Evolutionary conservation across 2,329 filamentous ascomycete genomes (phyloP).

Genomic region (Cercospora zeae-maydis): DNA sequence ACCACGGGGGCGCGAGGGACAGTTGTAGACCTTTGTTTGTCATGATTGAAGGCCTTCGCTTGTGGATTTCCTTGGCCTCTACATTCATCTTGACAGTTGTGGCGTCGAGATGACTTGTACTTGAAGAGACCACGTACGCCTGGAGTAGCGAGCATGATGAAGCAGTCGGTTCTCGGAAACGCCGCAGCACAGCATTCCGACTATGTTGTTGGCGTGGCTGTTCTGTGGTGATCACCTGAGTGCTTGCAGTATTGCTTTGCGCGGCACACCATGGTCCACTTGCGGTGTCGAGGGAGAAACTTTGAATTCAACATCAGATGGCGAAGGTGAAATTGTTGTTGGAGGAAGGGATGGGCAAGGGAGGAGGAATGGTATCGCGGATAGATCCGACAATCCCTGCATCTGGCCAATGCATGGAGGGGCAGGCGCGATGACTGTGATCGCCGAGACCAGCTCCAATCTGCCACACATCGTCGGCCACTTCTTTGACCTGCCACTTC

Average conservation of each 20-base stretch:
- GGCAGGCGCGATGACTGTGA: slow-evolving; percentile 4
- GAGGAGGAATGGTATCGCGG: neutral
- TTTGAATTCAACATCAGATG: neutral
- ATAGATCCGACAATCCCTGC: neutral
- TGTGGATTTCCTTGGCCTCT: neutral
- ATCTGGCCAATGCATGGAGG: slow-evolving; percentile 2
- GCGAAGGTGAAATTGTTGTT: neutral
- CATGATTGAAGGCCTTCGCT: neutral
- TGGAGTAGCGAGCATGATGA: too few species aligned
- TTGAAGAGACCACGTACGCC: too few species aligned
- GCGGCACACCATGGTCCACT: too few species aligned
- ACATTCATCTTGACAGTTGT: too few species aligned
- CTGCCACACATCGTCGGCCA: neutral
- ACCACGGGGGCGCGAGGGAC: neutral
- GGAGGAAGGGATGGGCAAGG: neutral
- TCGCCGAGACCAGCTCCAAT: slow-evolving; percentile 1
- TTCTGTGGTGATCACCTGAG: too few species aligned
- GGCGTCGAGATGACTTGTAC: too few species aligned
- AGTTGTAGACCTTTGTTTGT: neutral
- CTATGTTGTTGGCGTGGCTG: too few species aligned
- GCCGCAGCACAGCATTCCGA: too few species aligned
- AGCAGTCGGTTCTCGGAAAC: too few species aligned
- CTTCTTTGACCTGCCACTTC: neutral
- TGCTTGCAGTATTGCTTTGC: too few species aligned
- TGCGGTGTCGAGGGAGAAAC: neutral